Percentiles rank a stretch among this genome's conserved stretches.
phyloP scores from a whole-genome alignment of 2,329 filamentous ascomycete species.

The Camptophora hylomeconis region DNA sequence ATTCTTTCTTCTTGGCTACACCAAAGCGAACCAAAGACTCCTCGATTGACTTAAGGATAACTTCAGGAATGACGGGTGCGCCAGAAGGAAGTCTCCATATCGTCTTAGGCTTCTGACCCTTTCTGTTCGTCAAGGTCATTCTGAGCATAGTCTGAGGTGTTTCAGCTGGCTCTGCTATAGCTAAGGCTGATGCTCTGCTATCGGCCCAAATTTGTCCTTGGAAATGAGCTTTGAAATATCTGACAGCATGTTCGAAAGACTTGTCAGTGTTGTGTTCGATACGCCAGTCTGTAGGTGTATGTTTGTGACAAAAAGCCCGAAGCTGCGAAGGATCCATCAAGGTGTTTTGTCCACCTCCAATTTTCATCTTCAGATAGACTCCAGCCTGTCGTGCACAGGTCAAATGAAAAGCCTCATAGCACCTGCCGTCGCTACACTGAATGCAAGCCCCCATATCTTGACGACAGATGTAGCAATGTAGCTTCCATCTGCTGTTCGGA shows the following conservation, averaged over 20 bases:
- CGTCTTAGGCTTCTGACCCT: slow-evolving; percentile 45
- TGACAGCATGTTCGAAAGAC: slow-evolving; percentile 70
- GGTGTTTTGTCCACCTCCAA: slow-evolving; percentile 63
- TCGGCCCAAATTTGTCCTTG: slow-evolving; percentile 83
- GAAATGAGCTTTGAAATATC: slow-evolving; percentile 83
- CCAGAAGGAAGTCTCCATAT: slow-evolving; percentile 90
- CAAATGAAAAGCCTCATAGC: slow-evolving; percentile 93
- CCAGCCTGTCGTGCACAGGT: slow-evolving; percentile 83
- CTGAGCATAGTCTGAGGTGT: slow-evolving; percentile 39
- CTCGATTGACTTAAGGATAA: slow-evolving; percentile 76
- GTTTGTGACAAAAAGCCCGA: slow-evolving; percentile 92
- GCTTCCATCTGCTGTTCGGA: slow-evolving; percentile 82
- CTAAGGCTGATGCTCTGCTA: slow-evolving; percentile 69
- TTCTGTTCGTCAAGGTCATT: slow-evolving; percentile 45
- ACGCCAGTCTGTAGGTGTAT: slow-evolving; percentile 80
- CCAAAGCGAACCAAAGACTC: slow-evolving; percentile 70
- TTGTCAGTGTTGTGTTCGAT: slow-evolving; percentile 71
- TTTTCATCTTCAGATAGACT: slow-evolving; percentile 94
- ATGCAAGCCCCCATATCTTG: slow-evolving; percentile 98
- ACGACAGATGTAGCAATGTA: slow-evolving; percentile 91
- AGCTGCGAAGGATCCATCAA: slow-evolving; percentile 70
- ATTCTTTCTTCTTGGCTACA: slow-evolving; percentile 68
- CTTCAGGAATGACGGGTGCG: slow-evolving; percentile 82
- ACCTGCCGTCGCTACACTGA: slow-evolving; percentile 94
- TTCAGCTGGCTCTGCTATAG: slow-evolving; percentile 57